A percentile compares a stretch with the other conserved stretches of the same genome.
Conservation (phyloP, 768 basidiomycete species). For the Gloeophyllum trabeum region DNA sequence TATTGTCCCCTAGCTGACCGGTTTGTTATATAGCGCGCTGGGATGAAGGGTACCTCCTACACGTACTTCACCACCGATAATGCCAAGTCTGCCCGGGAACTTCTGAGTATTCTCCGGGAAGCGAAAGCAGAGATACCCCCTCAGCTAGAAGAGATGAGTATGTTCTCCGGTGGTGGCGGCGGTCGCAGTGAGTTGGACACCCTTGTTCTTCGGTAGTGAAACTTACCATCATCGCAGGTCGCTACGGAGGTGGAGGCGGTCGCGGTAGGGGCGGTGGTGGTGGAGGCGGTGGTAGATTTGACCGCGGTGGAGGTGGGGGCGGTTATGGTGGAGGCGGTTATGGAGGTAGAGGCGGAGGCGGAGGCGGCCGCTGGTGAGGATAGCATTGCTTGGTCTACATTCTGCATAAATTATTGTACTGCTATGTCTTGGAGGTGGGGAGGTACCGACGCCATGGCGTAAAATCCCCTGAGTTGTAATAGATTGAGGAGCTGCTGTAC, state of each 20-base stretch:
- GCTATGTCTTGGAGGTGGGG: too few species aligned
- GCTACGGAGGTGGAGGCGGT: conserved; percentile 45
- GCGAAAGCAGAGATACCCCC: conserved; percentile 80
- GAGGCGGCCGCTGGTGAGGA: background rate
- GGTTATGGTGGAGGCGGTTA: conserved; percentile 15
- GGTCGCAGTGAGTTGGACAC: conserved; percentile 42
- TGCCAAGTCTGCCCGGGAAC: conserved; percentile 87
- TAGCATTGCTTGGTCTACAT: too few species aligned
- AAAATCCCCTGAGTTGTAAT: too few species aligned
- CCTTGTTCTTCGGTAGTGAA: conserved; percentile 2
- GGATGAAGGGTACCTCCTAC: conserved; percentile 84
- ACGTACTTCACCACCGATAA: conserved; percentile 98
- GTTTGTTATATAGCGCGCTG: conserved; percentile 54
- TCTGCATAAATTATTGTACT: too few species aligned
- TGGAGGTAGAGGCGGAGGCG: conserved; percentile 9
- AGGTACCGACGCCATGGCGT: too few species aligned
- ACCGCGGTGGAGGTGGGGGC: conserved; percentile 31
- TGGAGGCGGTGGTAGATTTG: conserved; percentile 28
- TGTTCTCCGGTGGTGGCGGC: conserved; percentile 75
- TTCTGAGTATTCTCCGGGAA: conserved; percentile 76
- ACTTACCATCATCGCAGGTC: background rate
- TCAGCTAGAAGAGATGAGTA: conserved; percentile 88
- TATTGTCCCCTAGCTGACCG: background rate
- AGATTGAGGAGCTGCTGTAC: background rate
- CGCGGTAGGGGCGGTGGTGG: conserved; percentile 33